phyloP scores from a whole-genome alignment of 345 rosid genomes.

The Nephelium lappaceum region DNA sequence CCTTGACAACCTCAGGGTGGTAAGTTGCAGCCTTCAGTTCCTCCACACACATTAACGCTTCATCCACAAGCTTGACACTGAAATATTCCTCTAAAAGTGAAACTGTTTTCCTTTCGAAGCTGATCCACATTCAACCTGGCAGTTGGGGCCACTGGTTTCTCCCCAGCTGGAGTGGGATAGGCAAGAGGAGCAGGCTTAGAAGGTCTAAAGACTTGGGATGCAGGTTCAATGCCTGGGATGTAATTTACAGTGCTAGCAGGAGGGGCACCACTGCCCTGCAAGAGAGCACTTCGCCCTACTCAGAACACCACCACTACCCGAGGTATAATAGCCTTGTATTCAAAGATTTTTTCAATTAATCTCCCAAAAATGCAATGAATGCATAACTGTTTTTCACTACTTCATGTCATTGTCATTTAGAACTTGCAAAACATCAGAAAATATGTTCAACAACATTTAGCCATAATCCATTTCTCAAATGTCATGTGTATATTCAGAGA shows the following conservation, averaged over 20 bases:
- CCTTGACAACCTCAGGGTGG: too few relatives aligned
- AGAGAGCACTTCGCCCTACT: constrained; percentile 72
- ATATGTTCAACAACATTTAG: background rate
- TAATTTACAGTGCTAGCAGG: constrained; percentile 31
- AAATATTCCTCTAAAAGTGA: constrained; percentile 80
- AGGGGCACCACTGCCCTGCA: constrained; percentile 59
- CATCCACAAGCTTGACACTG: constrained; percentile 51
- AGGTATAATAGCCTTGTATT: constrained; percentile 68
- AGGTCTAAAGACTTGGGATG: constrained; percentile 31
- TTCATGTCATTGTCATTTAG: background rate
- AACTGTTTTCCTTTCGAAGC: constrained; percentile 60
- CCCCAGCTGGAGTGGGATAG: constrained; percentile 29
- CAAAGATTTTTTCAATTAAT: constrained; percentile 21
- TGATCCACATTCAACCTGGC: constrained; percentile 41
- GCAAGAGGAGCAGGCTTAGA: constrained; percentile 32
- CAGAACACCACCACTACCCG: constrained; percentile 67
- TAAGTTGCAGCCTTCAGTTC: constrained; percentile 66
- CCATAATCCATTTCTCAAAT: background rate
- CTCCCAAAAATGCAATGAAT: background rate
- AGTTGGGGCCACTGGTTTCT: constrained; percentile 37
- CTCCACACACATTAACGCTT: constrained; percentile 77
- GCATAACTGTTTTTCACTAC: background rate
- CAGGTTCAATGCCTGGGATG: constrained; percentile 33
- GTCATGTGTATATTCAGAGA: background rate
- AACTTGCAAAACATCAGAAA: background rate